Conservation (phyloP, 169 alveolate species). For the Toxoplasma gondii region DNA sequence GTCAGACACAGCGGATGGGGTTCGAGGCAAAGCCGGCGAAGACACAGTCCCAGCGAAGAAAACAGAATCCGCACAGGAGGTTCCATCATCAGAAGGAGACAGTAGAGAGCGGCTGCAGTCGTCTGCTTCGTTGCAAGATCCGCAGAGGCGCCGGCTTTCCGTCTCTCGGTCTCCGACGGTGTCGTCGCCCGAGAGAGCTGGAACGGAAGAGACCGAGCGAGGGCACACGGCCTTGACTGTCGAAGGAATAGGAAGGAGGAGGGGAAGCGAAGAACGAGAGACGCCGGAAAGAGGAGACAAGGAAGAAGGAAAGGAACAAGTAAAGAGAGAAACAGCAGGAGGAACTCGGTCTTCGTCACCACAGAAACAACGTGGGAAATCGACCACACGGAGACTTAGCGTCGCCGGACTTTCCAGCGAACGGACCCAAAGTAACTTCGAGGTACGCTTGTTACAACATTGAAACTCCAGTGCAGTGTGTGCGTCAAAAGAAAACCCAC, state of each 20-base stretch:
- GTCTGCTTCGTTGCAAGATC: background rate
- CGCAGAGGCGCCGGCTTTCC: slow-evolving; percentile 14
- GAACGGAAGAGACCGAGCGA: background rate
- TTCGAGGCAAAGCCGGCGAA: background rate
- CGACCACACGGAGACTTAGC: background rate
- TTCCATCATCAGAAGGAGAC: background rate
- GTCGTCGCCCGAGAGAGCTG: background rate
- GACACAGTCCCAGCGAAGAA: background rate
- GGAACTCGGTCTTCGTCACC: background rate
- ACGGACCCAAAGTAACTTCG: slow-evolving; percentile 6
- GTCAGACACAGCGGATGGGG: background rate
- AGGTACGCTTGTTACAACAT: background rate
- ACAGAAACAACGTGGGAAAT: background rate
- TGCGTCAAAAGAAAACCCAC: too few species aligned
- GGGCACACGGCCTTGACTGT: background rate
- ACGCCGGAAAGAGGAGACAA: background rate
- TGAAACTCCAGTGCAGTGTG: too few species aligned
- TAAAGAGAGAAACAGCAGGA: background rate
- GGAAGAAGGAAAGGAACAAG: background rate
- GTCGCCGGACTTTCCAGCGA: slow-evolving; percentile 34
- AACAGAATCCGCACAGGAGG: background rate
- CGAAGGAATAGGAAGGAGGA: background rate
- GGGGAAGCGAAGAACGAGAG: background rate
- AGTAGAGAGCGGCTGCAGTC: background rate
- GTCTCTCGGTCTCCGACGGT: background rate